A percentile compares a stretch with the other conserved stretches of the same genome.
These are phyloP conservation scores for Acacia melanoxylon DNA, from an alignment of 306 rosid genomes.

Conservation along the genomic window DNA sequence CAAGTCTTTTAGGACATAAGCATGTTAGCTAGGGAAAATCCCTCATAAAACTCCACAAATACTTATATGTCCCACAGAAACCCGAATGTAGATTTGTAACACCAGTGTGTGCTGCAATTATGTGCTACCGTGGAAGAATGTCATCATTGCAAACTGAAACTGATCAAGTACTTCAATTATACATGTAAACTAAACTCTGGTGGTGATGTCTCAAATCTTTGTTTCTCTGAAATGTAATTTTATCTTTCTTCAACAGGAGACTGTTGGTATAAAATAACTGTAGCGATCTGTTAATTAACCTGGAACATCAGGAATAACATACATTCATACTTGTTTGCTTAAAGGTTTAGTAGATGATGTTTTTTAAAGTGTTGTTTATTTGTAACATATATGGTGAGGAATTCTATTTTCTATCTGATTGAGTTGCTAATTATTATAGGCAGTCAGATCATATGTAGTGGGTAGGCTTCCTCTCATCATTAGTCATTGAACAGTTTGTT, in stretches of 20 bases:
- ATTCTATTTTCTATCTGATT: background rate
- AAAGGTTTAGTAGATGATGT: slow-evolving; percentile 18
- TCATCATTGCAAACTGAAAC: background rate
- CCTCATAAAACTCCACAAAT: background rate
- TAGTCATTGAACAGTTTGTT: slow-evolving; percentile 8
- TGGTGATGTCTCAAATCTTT: background rate
- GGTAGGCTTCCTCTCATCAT: background rate
- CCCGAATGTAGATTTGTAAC: background rate
- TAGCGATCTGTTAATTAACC: slow-evolving; percentile 12
- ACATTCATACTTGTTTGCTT: slow-evolving; percentile 8
- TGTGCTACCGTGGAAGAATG: too few relatives aligned
- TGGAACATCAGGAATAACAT: background rate
- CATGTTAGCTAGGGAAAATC: slow-evolving; percentile 17
- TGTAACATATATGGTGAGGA: background rate
- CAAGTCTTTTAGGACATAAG: background rate
- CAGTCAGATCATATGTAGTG: background rate
- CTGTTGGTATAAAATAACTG: slow-evolving; percentile 11
- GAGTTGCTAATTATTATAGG: background rate
- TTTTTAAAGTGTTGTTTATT: background rate
- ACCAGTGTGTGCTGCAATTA: too few relatives aligned
- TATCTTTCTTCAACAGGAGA: slow-evolving; percentile 2
- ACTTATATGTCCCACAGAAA: background rate
- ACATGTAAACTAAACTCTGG: background rate
- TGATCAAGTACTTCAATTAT: background rate
- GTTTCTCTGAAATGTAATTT: background rate